A percentile compares a stretch with the other conserved stretches of the same genome.
These are phyloP conservation scores for Letharia columbiana DNA, from an alignment of 495 filamentous ascomycete genomes.

Conservation along the genomic window DNA sequence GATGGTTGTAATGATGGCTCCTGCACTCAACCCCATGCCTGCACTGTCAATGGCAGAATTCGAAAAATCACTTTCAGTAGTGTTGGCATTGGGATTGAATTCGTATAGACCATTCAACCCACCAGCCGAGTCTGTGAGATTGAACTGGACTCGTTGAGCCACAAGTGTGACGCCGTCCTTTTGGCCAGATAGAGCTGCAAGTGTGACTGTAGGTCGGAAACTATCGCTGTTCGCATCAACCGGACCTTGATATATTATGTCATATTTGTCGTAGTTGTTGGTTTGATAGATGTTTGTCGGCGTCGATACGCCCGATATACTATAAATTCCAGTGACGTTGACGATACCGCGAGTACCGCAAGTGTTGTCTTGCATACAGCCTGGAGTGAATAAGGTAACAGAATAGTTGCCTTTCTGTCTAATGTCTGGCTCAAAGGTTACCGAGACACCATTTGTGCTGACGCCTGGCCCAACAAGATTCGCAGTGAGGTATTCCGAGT, in stretches of 20 bases:
- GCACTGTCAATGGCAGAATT: conserved; percentile 67
- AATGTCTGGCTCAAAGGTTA: conserved; percentile 77
- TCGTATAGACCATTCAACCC: conserved; percentile 89
- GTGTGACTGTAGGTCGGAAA: conserved; percentile 75
- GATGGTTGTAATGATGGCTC: conserved; percentile 59
- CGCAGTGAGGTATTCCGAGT: conserved; percentile 68
- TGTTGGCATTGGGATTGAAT: conserved; percentile 58
- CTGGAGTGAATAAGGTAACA: conserved; percentile 82
- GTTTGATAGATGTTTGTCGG: conserved; percentile 64
- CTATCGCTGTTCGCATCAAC: conserved; percentile 65
- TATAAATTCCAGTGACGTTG: conserved; percentile 66
- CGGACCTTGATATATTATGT: conserved; percentile 74
- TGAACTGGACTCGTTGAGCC: conserved; percentile 76
- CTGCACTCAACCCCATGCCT: conserved; percentile 53
- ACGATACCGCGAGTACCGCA: conserved; percentile 69
- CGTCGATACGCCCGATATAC: conserved; percentile 35
- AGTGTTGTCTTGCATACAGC: conserved; percentile 69
- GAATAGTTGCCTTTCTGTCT: conserved; percentile 83
- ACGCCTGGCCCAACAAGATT: conserved; percentile 45
- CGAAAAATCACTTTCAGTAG: conserved; percentile 54
- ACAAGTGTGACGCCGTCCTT: conserved; percentile 61
- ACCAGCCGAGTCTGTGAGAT: conserved; percentile 56
- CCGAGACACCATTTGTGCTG: conserved; percentile 45
- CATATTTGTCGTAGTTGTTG: conserved; percentile 90
- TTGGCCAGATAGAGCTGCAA: conserved; percentile 61